phyloP scores from a whole-genome alignment of 768 basidiomycete genomes.

The Tubosaeta sp. region DNA sequence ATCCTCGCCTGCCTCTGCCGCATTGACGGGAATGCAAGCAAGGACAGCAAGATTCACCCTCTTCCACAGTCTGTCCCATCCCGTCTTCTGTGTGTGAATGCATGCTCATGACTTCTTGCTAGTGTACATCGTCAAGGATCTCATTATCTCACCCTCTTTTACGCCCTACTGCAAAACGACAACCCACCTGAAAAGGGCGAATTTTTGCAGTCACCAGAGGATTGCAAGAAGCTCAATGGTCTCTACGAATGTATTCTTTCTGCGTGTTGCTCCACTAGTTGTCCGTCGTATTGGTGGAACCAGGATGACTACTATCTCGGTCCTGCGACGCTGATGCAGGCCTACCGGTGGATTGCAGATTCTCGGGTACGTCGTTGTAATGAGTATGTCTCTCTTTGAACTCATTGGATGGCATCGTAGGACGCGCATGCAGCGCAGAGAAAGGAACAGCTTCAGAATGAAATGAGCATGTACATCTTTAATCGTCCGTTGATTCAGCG shows the following conservation, averaged over 20 bases:
- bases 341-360: slow-evolving; percentile 98
- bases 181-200: slow-evolving; percentile 83
- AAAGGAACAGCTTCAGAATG: slow-evolving; percentile 91
- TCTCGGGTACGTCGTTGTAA: slow-evolving; percentile 63
- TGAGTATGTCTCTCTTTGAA: background rate
- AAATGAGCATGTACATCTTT: slow-evolving; percentile 95
- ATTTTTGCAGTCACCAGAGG: slow-evolving; percentile 84
- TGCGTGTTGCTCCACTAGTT: slow-evolving; percentile 96
- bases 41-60: slow-evolving; percentile 91
- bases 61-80: slow-evolving; percentile 78
- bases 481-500: slow-evolving; percentile 57
- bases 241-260: slow-evolving; percentile 98
- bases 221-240: slow-evolving; percentile 92
- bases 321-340: slow-evolving; percentile 94
- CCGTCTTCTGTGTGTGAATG: background rate
- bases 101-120: background rate
- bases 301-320: slow-evolving; percentile 98
- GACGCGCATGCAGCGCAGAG: slow-evolving; percentile 76
- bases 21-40: slow-evolving; percentile 71
- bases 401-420: slow-evolving; percentile 31
- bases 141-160: slow-evolving; percentile 89
- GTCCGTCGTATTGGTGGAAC: slow-evolving; percentile 99
- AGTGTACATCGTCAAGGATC: slow-evolving; percentile 99
- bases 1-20: slow-evolving; percentile 96
- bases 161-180: slow-evolving; percentile 94